Conservation (phyloP, 495 filamentous ascomycete species). For the Penicillium cataractarum region DNA sequence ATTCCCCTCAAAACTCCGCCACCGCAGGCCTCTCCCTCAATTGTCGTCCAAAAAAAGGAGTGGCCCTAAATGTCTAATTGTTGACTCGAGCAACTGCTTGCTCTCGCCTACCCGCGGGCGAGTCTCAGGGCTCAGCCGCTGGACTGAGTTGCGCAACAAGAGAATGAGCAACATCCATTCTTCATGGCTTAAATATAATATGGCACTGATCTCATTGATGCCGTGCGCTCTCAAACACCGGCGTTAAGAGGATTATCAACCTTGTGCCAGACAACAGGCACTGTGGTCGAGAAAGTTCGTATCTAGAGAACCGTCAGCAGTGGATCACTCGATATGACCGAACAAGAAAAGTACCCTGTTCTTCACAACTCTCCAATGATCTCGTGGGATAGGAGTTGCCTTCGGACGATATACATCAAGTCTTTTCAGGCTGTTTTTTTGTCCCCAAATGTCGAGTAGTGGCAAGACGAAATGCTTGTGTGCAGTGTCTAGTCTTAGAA, state of each 20-base stretch:
- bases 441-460: slow-evolving; percentile 27
- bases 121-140: too few relatives aligned
- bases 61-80: too few relatives aligned
- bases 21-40: too few relatives aligned
- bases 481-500: slow-evolving; percentile 13
- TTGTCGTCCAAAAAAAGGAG: too few relatives aligned
- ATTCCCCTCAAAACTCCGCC: too few relatives aligned
- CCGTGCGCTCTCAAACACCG: too few relatives aligned
- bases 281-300: slow-evolving; percentile 4
- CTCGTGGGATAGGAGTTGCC: background rate
- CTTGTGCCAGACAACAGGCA: slow-evolving; percentile 11
- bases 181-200: too few relatives aligned
- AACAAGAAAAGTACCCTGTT: slow-evolving; percentile 12
- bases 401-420: slow-evolving; percentile 25
- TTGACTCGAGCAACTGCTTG: too few relatives aligned
- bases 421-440: slow-evolving; percentile 16
- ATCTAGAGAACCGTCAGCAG: background rate
- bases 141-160: too few relatives aligned
- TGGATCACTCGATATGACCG: background rate
- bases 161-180: too few relatives aligned
- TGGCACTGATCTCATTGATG: too few relatives aligned
- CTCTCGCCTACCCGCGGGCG: too few relatives aligned
- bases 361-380: slow-evolving; percentile 21
- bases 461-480: slow-evolving; percentile 25
- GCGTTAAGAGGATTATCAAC: slow-evolving; percentile 13